Evolutionary conservation across 345 rosid genomes (phyloP).

Genomic region (Acer campestre): DNA sequence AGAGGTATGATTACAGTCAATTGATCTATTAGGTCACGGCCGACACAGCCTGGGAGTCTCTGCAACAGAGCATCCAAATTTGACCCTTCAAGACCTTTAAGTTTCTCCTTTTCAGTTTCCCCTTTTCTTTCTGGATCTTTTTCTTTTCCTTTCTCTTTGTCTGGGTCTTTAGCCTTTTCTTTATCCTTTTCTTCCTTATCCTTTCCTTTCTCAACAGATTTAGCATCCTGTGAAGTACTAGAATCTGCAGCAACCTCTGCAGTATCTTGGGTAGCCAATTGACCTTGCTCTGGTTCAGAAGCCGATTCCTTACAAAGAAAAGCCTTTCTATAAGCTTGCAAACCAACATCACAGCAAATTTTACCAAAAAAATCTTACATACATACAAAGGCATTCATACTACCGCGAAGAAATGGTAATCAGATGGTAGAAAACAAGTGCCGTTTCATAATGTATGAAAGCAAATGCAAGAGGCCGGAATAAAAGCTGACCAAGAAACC

Average conservation of each 20-base stretch:
- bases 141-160: conserved; percentile 59
- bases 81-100: conserved; percentile 84
- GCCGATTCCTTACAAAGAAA: conserved; percentile 54
- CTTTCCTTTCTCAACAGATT: conserved; percentile 64
- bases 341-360: background rate
- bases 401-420: background rate
- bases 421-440: background rate
- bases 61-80: conserved; percentile 91
- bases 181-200: conserved; percentile 83
- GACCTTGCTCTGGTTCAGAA: conserved; percentile 67
- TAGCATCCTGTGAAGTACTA: conserved; percentile 59
- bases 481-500: background rate
- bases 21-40: conserved; percentile 99
- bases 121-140: conserved; percentile 74
- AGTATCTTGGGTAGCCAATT: conserved; percentile 50
- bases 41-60: conserved; percentile 93
- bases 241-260: conserved; percentile 60
- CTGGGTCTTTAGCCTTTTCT: conserved; percentile 62
- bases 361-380: background rate
- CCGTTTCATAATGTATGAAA: background rate
- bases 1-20: conserved; percentile 61
- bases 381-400: background rate
- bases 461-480: background rate
- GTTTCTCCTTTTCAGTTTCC: conserved; percentile 88
- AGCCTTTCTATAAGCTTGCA: conserved; percentile 10